Evolutionary conservation across 805 yeast species (phyloP), one percentile per base, ranked within the genome.

Genomic region (Kuraishia hungarica): DNA sequence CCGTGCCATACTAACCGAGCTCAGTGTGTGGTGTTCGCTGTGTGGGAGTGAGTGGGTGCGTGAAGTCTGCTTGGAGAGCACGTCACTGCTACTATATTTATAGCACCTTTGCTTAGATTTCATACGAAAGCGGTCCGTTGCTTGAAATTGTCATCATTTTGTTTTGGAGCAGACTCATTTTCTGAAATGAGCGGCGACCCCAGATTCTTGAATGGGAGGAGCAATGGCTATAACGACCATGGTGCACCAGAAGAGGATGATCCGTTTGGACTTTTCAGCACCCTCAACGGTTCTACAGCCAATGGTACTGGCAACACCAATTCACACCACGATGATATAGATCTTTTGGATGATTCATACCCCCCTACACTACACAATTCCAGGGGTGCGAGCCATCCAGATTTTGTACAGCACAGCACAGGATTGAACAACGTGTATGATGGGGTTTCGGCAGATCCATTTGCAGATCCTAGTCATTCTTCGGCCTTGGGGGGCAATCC

Each of bases 341-440:
- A 47, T 23, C 50, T 47, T n/a, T n/a, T 47, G n/a, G 50, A 23
- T n/a, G 50, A 47, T 47, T 20, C 26, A 3, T 21, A 21, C 21
- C 26, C 57, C 39, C 53, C 59, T 24, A 58, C 23, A 26, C 56
- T 23, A 53, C 54, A 20, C 70, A 71, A 15, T 47, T 10, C 26
- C 17, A 13, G 21, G 4, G 19, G 50, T 47, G 19, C n/a, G 4
- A n/a, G 26, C 26, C 26, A 23, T 20, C 50, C 23, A 11, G 22
- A 10, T 13, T 35, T 35, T 13, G n/a, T 35, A 15, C 43, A 35
- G n/a, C 43, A 35, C 4, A 35, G 43, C 11, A 8, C 43, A 8
- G 43, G 43, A 17, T 13, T 35, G 8, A 47, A 47, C 50, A 47
- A 47, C 13, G 50, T 47, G 22, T 47, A 47, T n/a, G 43, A 35